Percentiles rank a stretch among this genome's conserved stretches.
Conservation (phyloP, 139 green algal genomes). For the Picochlorum sp. region DNA sequence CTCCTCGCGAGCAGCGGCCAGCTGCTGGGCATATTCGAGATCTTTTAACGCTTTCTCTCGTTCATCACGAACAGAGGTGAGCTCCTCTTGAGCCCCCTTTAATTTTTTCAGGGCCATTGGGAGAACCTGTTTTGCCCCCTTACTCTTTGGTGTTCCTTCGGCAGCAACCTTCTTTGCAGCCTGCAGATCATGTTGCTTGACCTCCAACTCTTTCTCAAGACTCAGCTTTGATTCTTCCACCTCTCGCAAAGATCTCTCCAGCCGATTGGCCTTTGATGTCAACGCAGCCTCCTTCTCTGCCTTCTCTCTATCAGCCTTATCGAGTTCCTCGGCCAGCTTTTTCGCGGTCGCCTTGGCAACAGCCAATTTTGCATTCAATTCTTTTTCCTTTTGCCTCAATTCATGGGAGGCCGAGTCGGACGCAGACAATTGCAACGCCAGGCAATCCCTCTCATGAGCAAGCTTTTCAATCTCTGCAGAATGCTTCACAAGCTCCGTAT, state of each 20-base stretch:
- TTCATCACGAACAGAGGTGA: background rate
- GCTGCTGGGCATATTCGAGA: background rate
- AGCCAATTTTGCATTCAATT: background rate
- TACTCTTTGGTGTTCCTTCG: slow-evolving; percentile 20
- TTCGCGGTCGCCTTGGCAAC: background rate
- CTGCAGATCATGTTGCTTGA: slow-evolving; percentile 6
- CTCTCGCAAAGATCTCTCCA: background rate
- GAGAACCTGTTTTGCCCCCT: slow-evolving; percentile 20
- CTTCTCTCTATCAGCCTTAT: background rate
- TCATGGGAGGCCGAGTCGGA: background rate
- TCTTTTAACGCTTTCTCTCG: slow-evolving; percentile 7
- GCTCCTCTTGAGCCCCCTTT: slow-evolving; percentile 6
- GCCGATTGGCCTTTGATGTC: background rate
- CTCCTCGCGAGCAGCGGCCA: background rate
- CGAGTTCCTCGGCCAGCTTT: background rate
- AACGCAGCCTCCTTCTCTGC: background rate
- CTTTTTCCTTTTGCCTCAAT: background rate
- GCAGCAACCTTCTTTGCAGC: slow-evolving; percentile 10
- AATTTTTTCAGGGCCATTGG: slow-evolving; percentile 19
- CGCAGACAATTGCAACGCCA: background rate
- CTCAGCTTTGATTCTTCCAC: background rate
- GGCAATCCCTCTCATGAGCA: background rate
- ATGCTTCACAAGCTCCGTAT: background rate
- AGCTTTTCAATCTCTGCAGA: slow-evolving; percentile 1
- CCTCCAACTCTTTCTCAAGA: background rate